Evolutionary conservation across 768 basidiomycete species (phyloP).

Genomic region (Tylopilus intermedius): DNA sequence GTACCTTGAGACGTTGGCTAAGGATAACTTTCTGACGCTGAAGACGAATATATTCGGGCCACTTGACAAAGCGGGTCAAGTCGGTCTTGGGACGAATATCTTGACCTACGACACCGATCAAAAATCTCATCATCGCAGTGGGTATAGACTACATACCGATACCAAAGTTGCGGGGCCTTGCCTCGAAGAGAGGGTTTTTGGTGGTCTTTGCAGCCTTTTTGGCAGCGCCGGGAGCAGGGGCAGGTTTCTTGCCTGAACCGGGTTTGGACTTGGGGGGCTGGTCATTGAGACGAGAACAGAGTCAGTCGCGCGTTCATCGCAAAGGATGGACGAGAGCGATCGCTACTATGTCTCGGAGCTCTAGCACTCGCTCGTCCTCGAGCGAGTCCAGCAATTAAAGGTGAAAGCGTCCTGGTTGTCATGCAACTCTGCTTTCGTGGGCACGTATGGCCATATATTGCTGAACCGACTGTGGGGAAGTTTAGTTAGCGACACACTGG

Average conservation of each 20-base stretch:
- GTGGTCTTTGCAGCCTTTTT: conserved; percentile 67
- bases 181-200: conserved; percentile 97
- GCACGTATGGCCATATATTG: conserved; percentile 8
- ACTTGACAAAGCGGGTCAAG: conserved; percentile 96
- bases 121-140: not conserved
- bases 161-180: conserved; percentile 87
- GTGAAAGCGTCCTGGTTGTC: conserved; percentile 36
- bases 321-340: conserved; percentile 22
- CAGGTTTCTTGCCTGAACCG: conserved; percentile 78
- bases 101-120: conserved; percentile 57
- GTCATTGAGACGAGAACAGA: conserved; percentile 82
- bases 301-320: conserved; percentile 32
- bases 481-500: conserved; percentile 13
- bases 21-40: conserved; percentile 99
- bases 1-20: conserved; percentile 95
- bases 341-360: conserved; percentile 46
- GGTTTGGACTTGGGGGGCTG: conserved; percentile 72
- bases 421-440: conserved; percentile 36
- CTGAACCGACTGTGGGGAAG: conserved; percentile 22
- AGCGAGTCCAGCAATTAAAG: conserved; percentile 38
- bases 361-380: conserved; percentile 37
- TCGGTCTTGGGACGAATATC: conserved; percentile 87
- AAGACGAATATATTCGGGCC: conserved; percentile 97
- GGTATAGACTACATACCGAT: conserved; percentile 61
- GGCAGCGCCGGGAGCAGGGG: conserved; percentile 77